Evolutionary conservation across 495 filamentous ascomycete species (phyloP), one percentile per base, ranked within the genome.

Genomic region (Recurvomyces mirabilis): DNA sequence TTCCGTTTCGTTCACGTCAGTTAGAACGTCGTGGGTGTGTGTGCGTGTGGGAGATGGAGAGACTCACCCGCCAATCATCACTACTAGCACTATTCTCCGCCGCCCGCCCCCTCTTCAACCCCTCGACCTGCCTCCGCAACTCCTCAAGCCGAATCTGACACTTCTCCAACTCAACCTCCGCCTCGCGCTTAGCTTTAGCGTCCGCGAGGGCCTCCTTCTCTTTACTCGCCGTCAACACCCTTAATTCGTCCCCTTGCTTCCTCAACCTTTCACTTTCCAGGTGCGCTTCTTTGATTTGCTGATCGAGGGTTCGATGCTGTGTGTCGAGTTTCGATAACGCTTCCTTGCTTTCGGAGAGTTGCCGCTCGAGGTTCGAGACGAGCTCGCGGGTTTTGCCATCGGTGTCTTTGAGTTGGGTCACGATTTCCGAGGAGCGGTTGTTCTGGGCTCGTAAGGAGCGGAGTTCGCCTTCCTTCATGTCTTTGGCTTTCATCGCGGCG

Each of bases 401-500:
- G 2, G 85, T 76, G 30, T 96, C 88, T 69, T 96, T 96, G 41
- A 95, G 69, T 46, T 91, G 81, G 1, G 84, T 73, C 24, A 98
- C 86, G 50, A 96, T 91, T 56, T 96, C 93, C 0, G 85, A 88
- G 35, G 83, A 89, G 66, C 91, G 91, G 4, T 73, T 69, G 58
- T 88, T 93, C 61, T 95, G 87, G 44, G 74, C 68, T 37, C 83
- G 72, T 32, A 95, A 65, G 3, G 78, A 73, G 45, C 85, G 73
- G 34, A 87, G 79, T 62, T 94, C 87, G 29, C 71, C 65, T 14
- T 81, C 78, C 41, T 84, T 71, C 15, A 79, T 76, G 54, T 96
- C 91, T 58, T 87, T 93, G 51, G 83, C 78, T 59, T 94, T 95
- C 69, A 94, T 88, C 12, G 87, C 84, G 4, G 80, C 79, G 57